Base-by-base conservation (phyloP, 164 flowering plant genomes). In the Magnolia changhungtana region DNA sequence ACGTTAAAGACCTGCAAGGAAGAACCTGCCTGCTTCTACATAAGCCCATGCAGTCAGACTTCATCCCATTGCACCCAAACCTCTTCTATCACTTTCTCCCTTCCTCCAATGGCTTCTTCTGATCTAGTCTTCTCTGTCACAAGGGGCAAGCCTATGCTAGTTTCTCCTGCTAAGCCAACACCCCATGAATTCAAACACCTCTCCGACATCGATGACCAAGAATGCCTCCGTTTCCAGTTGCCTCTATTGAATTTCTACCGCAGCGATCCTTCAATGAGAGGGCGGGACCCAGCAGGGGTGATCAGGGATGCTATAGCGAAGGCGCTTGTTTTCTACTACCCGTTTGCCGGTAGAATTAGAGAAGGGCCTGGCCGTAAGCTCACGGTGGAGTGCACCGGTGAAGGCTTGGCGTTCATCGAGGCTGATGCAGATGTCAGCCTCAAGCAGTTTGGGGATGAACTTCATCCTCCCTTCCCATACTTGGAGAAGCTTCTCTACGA, bases 381-480 rank as follows among this genome's bases (percentile, higher is more conserved):
- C 11, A 31, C 20, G 1, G 82, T 79, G 58, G 82, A 79, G 23
- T 81, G 83, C 73, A 78, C 72, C 4, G 83, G 80, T 0, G 80
- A 81, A 61, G 83, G 83, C 20, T 78, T 81, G 8, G n/a, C 78
- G 68, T 81, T 77, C 70, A 58, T 78, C 2, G 83, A 78, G 75
- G 80, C 76, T 2, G 80, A 81, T 24, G 77, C 80, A 0, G 71
- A 78, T 37, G 73, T 75, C n/a, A 69, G 45, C 70, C 71, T 86
- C 7, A 29, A 78, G 50, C 67, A 86, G 51, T 81, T 84, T 65
- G 83, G 84, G 1, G 82, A 84, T 58, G 74, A 69, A 0, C 85
- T 84, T 67, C 79, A 75, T 63, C 88, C 87, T 51, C 88, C 88
- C 8, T 86, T 86, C 72, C 88, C 87, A 0, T 78, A 84, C 50